A percentile compares a stretch with the other conserved stretches of the same genome.
These are phyloP conservation scores for Kurtzmaniella quercitrusa DNA, from an alignment of 1,139 yeast genomes.

Conservation along the genomic window DNA sequence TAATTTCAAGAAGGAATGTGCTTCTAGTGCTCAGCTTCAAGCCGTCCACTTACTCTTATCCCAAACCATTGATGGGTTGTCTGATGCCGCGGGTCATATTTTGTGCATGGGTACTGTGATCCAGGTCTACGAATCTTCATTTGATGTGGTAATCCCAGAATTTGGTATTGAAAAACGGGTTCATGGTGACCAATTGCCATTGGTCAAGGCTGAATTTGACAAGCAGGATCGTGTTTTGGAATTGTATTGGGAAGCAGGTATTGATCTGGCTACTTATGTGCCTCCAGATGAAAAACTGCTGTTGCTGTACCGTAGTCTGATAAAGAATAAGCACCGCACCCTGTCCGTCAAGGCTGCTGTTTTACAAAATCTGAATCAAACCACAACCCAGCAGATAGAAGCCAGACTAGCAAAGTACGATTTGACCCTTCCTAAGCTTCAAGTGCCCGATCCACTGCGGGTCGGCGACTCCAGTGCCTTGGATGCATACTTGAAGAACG, in stretches of 20 bases:
- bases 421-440: constrained; percentile 49
- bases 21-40: constrained; percentile 90
- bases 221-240: constrained; percentile 65
- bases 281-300: constrained; percentile 85
- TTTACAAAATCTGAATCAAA: constrained; percentile 37
- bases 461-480: constrained; percentile 2
- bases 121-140: constrained; percentile 93
- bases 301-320: constrained; percentile 70
- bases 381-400: constrained; percentile 36
- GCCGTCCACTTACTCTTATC: constrained; percentile 83
- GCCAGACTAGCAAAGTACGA: constrained; percentile 48
- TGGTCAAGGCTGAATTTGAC: constrained; percentile 89
- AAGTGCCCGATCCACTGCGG: constrained; percentile 27
- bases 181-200: constrained; percentile 94
- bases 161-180: constrained; percentile 96
- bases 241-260: constrained; percentile 86
- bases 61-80: constrained; percentile 77
- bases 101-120: constrained; percentile 82
- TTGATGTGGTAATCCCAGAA: constrained; percentile 91
- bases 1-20: constrained; percentile 93
- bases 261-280: constrained; percentile 84
- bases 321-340: constrained; percentile 73
- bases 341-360: constrained; percentile 70
- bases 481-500: constrained; percentile 42
- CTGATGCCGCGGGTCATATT: constrained; percentile 74